phyloP scores from a whole-genome alignment of 345 rosid genomes.

The Kandelia obovata region DNA sequence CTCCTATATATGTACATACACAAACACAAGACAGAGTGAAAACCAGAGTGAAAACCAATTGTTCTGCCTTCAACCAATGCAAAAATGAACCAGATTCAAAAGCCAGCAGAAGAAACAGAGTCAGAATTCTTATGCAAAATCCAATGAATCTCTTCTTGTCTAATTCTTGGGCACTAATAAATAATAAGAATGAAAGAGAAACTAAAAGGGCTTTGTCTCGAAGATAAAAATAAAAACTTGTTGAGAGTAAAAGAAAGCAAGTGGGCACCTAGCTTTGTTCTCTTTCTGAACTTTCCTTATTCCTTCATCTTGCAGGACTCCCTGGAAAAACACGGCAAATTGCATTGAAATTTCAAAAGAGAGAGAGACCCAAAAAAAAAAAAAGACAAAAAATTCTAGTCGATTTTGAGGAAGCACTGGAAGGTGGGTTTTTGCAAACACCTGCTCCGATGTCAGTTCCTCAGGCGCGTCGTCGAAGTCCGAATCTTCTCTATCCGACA shows the following conservation, averaged over 20 bases:
- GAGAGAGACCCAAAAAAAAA: not conserved
- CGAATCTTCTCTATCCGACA: conserved; percentile 50
- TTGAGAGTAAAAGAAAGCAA: not conserved
- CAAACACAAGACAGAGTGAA: too few relatives aligned
- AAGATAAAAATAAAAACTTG: not conserved
- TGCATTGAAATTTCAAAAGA: not conserved
- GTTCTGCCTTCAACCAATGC: too few relatives aligned
- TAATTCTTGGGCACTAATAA: too few relatives aligned
- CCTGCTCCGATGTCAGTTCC: conserved; percentile 79
- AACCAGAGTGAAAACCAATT: too few relatives aligned
- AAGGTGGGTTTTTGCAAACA: conserved; percentile 5
- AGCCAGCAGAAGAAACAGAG: too few relatives aligned
- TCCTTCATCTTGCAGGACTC: conserved; percentile 51
- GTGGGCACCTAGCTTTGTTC: conserved; percentile 51
- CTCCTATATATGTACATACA: too few relatives aligned
- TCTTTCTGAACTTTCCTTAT: conserved; percentile 59
- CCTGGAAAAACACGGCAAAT: conserved; percentile 35
- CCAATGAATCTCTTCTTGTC: too few relatives aligned
- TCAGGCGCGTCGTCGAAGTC: conserved; percentile 75
- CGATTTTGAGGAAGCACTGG: not conserved
- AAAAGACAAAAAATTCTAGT: not conserved
- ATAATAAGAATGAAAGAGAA: too few relatives aligned
- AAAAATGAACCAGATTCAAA: too few relatives aligned
- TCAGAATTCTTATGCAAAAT: too few relatives aligned
- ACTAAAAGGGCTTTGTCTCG: too few relatives aligned